Base-by-base conservation (phyloP, 768 basidiomycete species). In the Mycena albidolilacea region DNA sequence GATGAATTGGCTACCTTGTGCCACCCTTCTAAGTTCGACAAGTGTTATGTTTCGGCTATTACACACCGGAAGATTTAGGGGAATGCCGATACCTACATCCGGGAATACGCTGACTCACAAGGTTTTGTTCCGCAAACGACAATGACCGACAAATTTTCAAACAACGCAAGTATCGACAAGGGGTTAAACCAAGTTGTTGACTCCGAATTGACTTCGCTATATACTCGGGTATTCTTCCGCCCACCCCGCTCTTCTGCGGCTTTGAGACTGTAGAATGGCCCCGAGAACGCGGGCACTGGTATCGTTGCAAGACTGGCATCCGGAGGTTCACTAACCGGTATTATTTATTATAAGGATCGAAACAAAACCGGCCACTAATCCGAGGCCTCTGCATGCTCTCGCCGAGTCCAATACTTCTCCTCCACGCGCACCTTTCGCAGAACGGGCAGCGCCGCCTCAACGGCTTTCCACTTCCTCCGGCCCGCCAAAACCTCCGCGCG, bases 351-450 rank as follows among this genome's bases (percentile, higher is more conserved):
- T 62, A 52, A 52, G 63, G 63, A 52, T 50, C 48, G 37, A 64
- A 38, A 64, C 63, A 64, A 48, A 19, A 64, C 48, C 48, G 63
- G 63, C 48, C 48, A 64, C 63, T 64, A 64, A 35, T 64, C 48
- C 35, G 48, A 64, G 63, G 52, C 48, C 63, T 64, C 63, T 52
- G 39, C 48, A 41, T 64, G 52, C 63, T 64, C 63, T 64, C 64
- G 64, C 52, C 52, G 64, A 55, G 64, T 65, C 65, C 65, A 67
- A 67, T 67, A 67, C 44, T 14, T 23, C 61, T 69, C 60, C 30
- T 63, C 68, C 19, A 41, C 61, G 39, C 68, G 68, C 52, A 69
- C 68, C 50, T 52, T 69, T 7, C 52, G 60, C 35, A 69, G 61
- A 11, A 63, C 39, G n/a, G 60, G 50, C 48, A 69, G 60, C 48